Base-by-base conservation (phyloP, 371 early-diverging fungal species). In the Actinomortierella wolfii region DNA sequence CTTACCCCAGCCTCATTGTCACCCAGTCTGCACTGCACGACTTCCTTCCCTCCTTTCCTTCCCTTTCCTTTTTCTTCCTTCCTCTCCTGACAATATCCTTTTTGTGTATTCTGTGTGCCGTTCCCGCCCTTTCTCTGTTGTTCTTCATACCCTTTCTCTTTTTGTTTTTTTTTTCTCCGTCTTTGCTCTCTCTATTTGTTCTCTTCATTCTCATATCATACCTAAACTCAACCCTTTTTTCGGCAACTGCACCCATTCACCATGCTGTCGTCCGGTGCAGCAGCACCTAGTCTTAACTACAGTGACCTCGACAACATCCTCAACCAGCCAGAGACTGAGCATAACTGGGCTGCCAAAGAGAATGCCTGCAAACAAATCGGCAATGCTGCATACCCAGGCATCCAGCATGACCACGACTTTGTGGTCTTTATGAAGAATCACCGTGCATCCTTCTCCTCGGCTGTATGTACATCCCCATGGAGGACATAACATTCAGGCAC, bases 281-380 rank as follows among this genome's bases (percentile, higher is more conserved):
- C 52, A 14, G 42, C 71, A n/a, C 47, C 28, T 25, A 61, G 49
- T 29, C 73, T 71, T 50, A 66, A 71, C 63, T 71, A 66, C 51
- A 51, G 66, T 25, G 73, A 71, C 56, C 56, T 71, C 34, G 63
- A 71, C 54, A 59, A 59, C 56, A 46, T 66, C 59, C 73, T 71
- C 34, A 59, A 42, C n/a, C 67, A 61, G 59, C 63, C 73, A 62
- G 73, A 71, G 59, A 56, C 73, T 6, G 73, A 71, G 29, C 73
- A 71, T 51, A 71, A 71, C 63, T 71, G 73, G 73, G 61, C 73
- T 13, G 67, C 66, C 14, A 71, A 71, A 34, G 73, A 71, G 34
- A 14, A 57, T 18, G 62, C 67, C 63, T 54, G 65, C 18, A 65
- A 66, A 53, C 26, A 50, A 28, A 29, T 71, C 3, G 67, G 56